Evolutionary conservation across 805 yeast species (phyloP).

Genomic region (Kregervanrija delftensis): DNA sequence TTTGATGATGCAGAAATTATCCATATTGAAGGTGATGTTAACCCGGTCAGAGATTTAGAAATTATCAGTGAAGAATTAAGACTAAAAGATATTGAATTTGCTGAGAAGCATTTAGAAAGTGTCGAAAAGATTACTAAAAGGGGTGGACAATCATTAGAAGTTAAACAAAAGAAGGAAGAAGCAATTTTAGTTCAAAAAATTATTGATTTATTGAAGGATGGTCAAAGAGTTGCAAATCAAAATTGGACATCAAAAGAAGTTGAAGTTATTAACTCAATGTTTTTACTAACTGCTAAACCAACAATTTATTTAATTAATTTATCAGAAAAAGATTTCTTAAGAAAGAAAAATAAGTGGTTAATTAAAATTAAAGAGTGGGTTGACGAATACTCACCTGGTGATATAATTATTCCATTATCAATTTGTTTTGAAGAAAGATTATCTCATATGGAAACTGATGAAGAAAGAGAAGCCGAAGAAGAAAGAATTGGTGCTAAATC

Average conservation of each 20-base stretch:
- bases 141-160: conserved; percentile 61
- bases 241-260: conserved; percentile 61
- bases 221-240: conserved; percentile 53
- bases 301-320: conserved; percentile 71
- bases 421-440: conserved; percentile 89
- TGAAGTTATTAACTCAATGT: conserved; percentile 60
- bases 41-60: conserved; percentile 91
- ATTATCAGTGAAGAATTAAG: conserved; percentile 88
- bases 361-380: conserved; percentile 59
- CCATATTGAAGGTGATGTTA: conserved; percentile 94
- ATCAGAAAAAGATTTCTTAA: conserved; percentile 58
- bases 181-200: conserved; percentile 48
- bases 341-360: conserved; percentile 44
- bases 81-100: conserved; percentile 94
- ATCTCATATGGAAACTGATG: conserved; percentile 76
- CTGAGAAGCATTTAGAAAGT: conserved; percentile 50
- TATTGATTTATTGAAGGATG: conserved; percentile 58
- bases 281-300: conserved; percentile 84
- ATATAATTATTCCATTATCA: conserved; percentile 84
- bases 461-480: conserved; percentile 29
- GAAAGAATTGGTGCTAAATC: conserved; percentile 34
- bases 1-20: conserved; percentile 97
- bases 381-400: conserved; percentile 58
- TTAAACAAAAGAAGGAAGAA: conserved; percentile 57
- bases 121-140: conserved; percentile 50